Conservation (phyloP, 2,329 filamentous ascomycete species). For the Colletotrichum destructivum region DNA sequence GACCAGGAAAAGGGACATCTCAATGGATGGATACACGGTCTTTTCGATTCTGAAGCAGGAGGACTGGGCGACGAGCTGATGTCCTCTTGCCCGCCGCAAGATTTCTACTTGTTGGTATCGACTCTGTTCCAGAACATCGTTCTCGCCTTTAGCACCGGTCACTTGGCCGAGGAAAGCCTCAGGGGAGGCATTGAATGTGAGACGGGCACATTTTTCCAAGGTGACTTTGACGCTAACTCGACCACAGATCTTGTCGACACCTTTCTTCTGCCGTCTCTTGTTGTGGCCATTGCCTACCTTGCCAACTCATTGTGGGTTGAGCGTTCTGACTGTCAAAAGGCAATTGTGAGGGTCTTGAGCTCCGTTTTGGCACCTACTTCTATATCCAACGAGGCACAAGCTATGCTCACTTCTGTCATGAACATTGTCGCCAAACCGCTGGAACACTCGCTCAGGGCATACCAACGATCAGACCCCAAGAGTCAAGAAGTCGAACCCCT, state of each 20-base stretch:
- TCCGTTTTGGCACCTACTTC: constrained; percentile 80
- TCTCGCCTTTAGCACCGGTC: constrained; percentile 75
- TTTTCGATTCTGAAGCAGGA: constrained; percentile 82
- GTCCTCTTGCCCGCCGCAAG: constrained; percentile 85
- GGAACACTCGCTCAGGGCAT: constrained; percentile 76
- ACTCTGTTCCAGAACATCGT: constrained; percentile 84
- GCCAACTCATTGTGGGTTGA: constrained; percentile 79
- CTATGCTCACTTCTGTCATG: constrained; percentile 80
- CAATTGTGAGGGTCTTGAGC: constrained; percentile 80
- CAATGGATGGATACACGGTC: constrained; percentile 81
- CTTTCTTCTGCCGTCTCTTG: constrained; percentile 83
- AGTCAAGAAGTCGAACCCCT: constrained; percentile 80
- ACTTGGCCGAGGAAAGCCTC: constrained; percentile 78
- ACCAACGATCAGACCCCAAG: constrained; percentile 77
- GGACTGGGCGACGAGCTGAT: constrained; percentile 86
- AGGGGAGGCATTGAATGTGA: constrained; percentile 83
- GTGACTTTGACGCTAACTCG: constrained; percentile 41
- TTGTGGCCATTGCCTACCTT: constrained; percentile 81
- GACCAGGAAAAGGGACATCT: constrained; percentile 77
- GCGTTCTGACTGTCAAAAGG: constrained; percentile 74
- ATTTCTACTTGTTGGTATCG: constrained; percentile 85
- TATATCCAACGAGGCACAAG: constrained; percentile 79
- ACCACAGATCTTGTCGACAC: constrained; percentile 80
- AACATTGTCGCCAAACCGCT: constrained; percentile 80
- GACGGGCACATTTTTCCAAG: constrained; percentile 48